Evolutionary conservation across 2,329 filamentous ascomycete genomes (phyloP), one percentile per base, ranked within the genome.

Genomic region (Cordyceps cicadae): DNA sequence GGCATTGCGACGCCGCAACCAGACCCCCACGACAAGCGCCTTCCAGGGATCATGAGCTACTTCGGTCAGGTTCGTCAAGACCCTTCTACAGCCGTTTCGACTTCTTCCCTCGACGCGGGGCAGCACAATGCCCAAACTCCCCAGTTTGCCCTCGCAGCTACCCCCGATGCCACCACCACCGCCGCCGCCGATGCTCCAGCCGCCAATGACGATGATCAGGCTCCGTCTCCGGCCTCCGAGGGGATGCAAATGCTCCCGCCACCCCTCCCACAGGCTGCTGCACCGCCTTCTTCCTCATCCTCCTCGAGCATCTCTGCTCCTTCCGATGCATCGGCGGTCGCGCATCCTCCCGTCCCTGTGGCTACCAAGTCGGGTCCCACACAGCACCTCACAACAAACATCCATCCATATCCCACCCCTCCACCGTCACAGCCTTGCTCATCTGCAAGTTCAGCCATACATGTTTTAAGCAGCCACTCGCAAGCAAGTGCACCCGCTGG

Each of bases 31-130:
- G 94, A 99, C 79, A 97, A 96, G 79, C 89, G 94, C 77, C 82
- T 96, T 72, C 94, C 94, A 67, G 90, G 92, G 74, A 96, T 97
- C 79, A 88, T 94, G 83, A 95, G 88, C 81, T 97, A 94, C 82
- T 96, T 97, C 84, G 89, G 88, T 80, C 94, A 99, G 93, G 94
- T 99, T 96, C 87, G 94, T 97, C 84, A 84, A 82, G 85, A 84
- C 80, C 85, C 87, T 86, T 82, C 83, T 54, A 73, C 76, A 76
- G 79, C 67, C 72, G 73, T 65, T 61, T 55, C 64, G 63, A 65
- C 63, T 65, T 67, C 63, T 64, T 73, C 75, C 74, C 69, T 52
- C 48, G 56, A 52, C 26, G 19, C 37, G 37, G 37, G 65, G 69
- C 72, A 72, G 69, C 74, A 74, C 68, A 74, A 24, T 48, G 37